A percentile compares a stretch with the other conserved stretches of the same genome.
Evolutionary conservation across 768 basidiomycete genomes (phyloP).

Genomic region (Arthromyces matolae): DNA sequence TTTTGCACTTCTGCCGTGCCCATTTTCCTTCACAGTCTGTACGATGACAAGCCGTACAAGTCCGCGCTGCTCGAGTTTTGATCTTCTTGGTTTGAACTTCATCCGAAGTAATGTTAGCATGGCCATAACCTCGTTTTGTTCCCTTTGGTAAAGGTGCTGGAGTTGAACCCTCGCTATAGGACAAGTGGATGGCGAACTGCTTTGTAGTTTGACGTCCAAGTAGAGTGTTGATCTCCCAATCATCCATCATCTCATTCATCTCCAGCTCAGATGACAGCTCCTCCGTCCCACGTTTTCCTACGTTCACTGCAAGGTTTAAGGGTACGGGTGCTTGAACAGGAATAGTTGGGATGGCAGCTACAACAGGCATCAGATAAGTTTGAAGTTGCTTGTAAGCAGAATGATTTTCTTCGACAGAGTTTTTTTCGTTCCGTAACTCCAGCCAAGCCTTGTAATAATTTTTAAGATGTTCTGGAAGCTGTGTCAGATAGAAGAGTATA

Average conservation of each 20-base stretch:
- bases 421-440: slow-evolving; percentile 10
- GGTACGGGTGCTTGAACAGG: background rate
- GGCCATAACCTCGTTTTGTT: background rate
- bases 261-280: background rate
- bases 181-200: background rate
- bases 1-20: background rate
- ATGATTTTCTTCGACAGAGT: slow-evolving; percentile 8
- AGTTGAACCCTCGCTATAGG: background rate
- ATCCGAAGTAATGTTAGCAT: no score
- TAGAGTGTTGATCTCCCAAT: background rate
- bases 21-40: background rate
- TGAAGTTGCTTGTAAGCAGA: background rate
- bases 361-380: background rate
- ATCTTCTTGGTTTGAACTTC: background rate
- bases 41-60: background rate
- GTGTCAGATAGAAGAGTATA: no score
- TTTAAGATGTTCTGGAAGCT: slow-evolving; percentile 12
- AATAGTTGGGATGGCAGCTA: background rate
- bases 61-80: background rate
- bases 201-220: background rate
- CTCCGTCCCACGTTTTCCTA: background rate
- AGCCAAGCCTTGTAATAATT: slow-evolving; percentile 12
- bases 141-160: background rate
- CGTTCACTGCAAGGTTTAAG: background rate
- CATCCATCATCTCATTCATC: background rate